Evolutionary conservation across 306 rosid species (phyloP).

Genomic region (Lathyrus sativus): DNA sequence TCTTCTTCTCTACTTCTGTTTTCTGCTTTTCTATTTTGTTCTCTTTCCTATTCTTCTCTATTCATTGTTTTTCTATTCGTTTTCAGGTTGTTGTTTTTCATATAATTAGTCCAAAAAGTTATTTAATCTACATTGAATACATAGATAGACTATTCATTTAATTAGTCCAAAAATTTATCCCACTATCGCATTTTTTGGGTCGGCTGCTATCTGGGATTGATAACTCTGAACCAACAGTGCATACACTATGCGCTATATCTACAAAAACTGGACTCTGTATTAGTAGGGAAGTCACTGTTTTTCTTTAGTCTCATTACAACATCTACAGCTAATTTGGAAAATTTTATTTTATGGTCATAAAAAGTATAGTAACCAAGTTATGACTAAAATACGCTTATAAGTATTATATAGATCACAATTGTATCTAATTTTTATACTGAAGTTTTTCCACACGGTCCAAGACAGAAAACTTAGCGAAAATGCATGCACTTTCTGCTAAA

Average conservation of each 20-base stretch:
- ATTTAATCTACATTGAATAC: no score
- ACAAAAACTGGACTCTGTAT: background rate
- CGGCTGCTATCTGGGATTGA: no score
- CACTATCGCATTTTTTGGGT: no score
- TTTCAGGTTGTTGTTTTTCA: no score
- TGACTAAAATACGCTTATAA: slow-evolving; percentile 19
- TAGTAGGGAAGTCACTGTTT: slow-evolving; percentile 23
- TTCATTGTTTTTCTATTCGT: no score
- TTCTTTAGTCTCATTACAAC: slow-evolving; percentile 96
- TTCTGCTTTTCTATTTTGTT: no score
- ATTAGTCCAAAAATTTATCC: no score
- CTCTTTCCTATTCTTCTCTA: no score
- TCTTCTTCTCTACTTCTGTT: no score
- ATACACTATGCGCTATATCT: slow-evolving; percentile 13
- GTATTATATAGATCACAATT: slow-evolving; percentile 3
- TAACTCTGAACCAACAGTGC: background rate
- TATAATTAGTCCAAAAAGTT: no score
- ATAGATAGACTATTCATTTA: no score
- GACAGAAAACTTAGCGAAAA: background rate
- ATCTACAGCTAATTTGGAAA: slow-evolving; percentile 87
- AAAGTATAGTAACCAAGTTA: no score
- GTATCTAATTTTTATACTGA: background rate
- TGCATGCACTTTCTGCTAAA: background rate
- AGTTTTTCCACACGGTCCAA: background rate
- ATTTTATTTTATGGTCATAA: slow-evolving; percentile 30